Base-by-base conservation (phyloP, 352 stramenopile genomes). In the Blastocystis hominis region DNA sequence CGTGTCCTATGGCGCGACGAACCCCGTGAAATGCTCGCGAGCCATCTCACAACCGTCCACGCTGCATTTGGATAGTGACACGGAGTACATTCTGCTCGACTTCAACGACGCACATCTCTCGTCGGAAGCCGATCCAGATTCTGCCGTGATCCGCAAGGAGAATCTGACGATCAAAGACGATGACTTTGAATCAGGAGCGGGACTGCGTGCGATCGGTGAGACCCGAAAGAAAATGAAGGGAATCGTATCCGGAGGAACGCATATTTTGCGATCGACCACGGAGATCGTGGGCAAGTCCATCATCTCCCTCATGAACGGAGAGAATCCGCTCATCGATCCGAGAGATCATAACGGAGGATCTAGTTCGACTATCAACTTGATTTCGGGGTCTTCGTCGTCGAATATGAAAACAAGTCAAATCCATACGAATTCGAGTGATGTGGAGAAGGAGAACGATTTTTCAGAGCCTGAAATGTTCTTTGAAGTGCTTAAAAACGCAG, bases 141-240 rank as follows among this genome's bases (percentile, higher is more conserved):
- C 20, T 5, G 10, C 13, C 20, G 42, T 84, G 24, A 59, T 59
- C n/a, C 50, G 50, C n/a, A 13, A 59, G 50, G 50, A 59, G 50
- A 59, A 3, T 59, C 50, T 13, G 10, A 13, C n/a, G 0, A 59
- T 59, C n/a, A n/a, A 13, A 59, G 10, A 13, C 13, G n/a, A 3
- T 15, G n/a, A 46, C 3, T 66, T 40, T 34, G 72, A 84, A 9
- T 54, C 55, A 4, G 40, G 44, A 9, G 40, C 40, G 50, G 56
- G 47, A 34, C 0, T 84, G 47, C 17, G 42, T 13, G 36, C 72
- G 50, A 40, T 84, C 10, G 72, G 72, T 9, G 47, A 66, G 55
- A 64, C 38, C n/a, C 50, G 53, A n/a, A 84, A 84, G 72, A 66
- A 68, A n/a, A 47, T 53, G 36, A 68, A 47, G 50, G 72, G 62